Percentiles rank a stretch among this genome's conserved stretches.
Evolutionary conservation across 1,139 yeast genomes (phyloP).

Genomic region (Geotrichum bryndzae): DNA sequence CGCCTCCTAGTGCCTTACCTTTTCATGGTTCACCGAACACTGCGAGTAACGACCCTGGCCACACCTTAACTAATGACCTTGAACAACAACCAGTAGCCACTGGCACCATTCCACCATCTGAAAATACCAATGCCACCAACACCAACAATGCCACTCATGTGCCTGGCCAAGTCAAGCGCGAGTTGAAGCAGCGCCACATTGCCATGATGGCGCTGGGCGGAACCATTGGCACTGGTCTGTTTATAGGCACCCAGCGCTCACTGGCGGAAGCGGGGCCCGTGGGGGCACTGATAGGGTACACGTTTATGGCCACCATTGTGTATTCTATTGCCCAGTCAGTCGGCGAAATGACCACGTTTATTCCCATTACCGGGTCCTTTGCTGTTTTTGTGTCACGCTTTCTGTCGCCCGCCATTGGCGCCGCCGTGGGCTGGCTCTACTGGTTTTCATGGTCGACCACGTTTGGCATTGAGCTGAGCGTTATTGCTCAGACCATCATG

Average conservation of each 20-base stretch:
- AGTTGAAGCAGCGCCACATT: slow-evolving; percentile 43
- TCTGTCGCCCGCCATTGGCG: slow-evolving; percentile 58
- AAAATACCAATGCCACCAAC: too few species aligned
- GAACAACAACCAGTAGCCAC: too few species aligned
- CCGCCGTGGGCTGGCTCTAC: slow-evolving; percentile 56
- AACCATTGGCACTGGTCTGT: slow-evolving; percentile 47
- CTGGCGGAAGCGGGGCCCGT: slow-evolving; percentile 62
- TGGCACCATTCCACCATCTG: too few species aligned
- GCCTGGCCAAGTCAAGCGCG: slow-evolving; percentile 30
- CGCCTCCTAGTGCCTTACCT: too few species aligned
- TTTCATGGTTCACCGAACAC: too few species aligned
- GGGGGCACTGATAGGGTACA: slow-evolving; percentile 53
- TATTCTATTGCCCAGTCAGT: slow-evolving; percentile 52
- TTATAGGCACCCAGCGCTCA: slow-evolving; percentile 64
- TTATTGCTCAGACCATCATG: slow-evolving; percentile 50
- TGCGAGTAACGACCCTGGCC: too few species aligned
- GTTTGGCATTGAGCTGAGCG: slow-evolving; percentile 57
- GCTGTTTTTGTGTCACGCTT: slow-evolving; percentile 54
- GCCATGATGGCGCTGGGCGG: slow-evolving; percentile 50
- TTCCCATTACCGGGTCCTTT: slow-evolving; percentile 59
- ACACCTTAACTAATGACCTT: too few species aligned
- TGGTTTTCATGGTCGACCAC: slow-evolving; percentile 62
- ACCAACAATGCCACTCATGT: too few species aligned
- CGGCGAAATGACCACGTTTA: slow-evolving; percentile 60
- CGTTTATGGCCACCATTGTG: slow-evolving; percentile 47